Percentiles rank a stretch among this genome's conserved stretches.
Conservation (phyloP, 2,329 filamentous ascomycete genomes). For the Trichoderma lentiforme region DNA sequence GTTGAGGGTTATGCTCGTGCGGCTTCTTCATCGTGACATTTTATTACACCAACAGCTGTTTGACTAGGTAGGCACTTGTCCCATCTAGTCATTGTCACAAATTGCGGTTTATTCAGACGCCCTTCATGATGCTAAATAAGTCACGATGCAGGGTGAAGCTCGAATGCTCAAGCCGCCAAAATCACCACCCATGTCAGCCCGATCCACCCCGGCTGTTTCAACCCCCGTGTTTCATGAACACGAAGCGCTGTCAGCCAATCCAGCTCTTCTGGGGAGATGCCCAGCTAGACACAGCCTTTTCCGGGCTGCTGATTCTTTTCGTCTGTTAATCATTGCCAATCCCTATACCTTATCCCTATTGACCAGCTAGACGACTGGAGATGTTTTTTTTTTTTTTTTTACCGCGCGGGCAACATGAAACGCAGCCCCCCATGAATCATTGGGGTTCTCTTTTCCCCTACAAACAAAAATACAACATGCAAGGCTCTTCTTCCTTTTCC, state of each 20-base stretch:
- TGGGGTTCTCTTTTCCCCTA: background rate
- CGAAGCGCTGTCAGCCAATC: constrained; percentile 6
- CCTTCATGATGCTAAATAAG: background rate
- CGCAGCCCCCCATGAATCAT: background rate
- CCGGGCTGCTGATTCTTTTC: background rate
- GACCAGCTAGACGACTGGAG: background rate
- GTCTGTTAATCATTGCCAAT: background rate
- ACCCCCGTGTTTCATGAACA: background rate
- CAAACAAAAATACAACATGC: background rate
- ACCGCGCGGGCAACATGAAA: constrained; percentile 7
- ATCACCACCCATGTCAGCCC: background rate
- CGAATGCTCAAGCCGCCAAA: background rate
- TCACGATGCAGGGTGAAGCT: background rate
- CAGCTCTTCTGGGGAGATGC: background rate
- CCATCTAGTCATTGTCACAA: background rate
- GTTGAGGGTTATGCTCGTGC: background rate
- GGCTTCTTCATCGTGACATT: background rate
- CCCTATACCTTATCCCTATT: background rate
- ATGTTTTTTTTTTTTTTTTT: background rate
- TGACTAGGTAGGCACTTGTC: background rate
- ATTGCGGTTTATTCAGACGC: background rate
- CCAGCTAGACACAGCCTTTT: background rate
- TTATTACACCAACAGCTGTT: background rate
- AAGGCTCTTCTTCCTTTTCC: background rate
- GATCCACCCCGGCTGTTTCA: background rate